Base-by-base conservation (phyloP, 176 grass and related monocot species). In the Alloteropsis semialata region DNA sequence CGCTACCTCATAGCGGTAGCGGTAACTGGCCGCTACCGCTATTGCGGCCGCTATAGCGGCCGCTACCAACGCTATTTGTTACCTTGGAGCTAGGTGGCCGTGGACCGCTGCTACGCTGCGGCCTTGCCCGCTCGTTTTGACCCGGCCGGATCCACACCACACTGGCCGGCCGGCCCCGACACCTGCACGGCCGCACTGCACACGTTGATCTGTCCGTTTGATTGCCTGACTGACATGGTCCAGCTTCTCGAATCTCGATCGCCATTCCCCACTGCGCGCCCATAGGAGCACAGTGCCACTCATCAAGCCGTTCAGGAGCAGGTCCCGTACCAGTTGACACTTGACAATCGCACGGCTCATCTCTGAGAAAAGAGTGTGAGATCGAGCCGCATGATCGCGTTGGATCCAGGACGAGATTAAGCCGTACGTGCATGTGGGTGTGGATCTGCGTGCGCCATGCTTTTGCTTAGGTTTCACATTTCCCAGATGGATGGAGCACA, bases 161-260 rank as follows among this genome's bases (percentile, higher is more conserved):
- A n/a, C n/a, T n/a, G n/a, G n/a, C n/a, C n/a, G n/a, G n/a, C n/a
- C n/a, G 14, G 8, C 8, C 19, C 54, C 54, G 54, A 57, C 54
- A 42, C 37, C 65, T 68, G 22, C 37, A 69, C 37, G 65, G 34
- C 65, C 8, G 37, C 66, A 25, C 66, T n/a, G 25, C 41, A 30
- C 57, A 8, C 39, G 46, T 46, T 27, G 19, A 61, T 74, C 55
- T 60, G 38, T 1, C 57, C 25, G 39, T 46, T 28, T 77, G 34
- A 43, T 77, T 60, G 54, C 74, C 74, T 59, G 74, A 57, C 74
- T 59, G 74, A 57, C 74, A 57, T 56, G 36, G 74, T 77, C 74
- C 54, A 4, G 75, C 17, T 9, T 18, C 74, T 59, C 37, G 22
- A 69, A 2, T 3, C 44, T 3, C 43, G 12, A 14, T 15, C 65